These are phyloP conservation scores for Globisporangium parvum DNA, from an alignment of 352 stramenopile species.

Conservation along the genomic window DNA sequence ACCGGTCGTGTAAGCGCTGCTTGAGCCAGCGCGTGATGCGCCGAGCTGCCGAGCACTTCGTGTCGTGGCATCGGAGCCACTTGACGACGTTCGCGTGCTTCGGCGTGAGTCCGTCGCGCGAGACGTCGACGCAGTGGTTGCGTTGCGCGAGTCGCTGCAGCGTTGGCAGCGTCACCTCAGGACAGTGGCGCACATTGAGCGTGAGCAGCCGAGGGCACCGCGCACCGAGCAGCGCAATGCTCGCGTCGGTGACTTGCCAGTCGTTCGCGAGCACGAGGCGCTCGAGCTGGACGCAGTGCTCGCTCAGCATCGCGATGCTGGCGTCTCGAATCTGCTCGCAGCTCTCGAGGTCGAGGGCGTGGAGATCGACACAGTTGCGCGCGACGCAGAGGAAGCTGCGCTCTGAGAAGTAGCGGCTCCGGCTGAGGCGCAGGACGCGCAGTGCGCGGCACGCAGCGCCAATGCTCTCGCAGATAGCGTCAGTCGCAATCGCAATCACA, in stretches of 20 bases:
- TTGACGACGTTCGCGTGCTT: constrained; percentile 41
- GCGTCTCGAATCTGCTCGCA: constrained; percentile 65
- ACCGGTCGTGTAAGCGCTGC: constrained; percentile 19
- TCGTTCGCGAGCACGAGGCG: constrained; percentile 58
- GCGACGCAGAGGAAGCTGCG: constrained; percentile 46
- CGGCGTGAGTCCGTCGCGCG: constrained; percentile 34
- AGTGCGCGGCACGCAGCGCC: constrained; percentile 27
- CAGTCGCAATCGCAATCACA: constrained; percentile 51
- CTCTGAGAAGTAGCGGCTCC: constrained; percentile 68
- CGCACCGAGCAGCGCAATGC: constrained; percentile 19
- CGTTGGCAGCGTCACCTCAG: constrained; percentile 42
- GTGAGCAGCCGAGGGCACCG: constrained; percentile 25
- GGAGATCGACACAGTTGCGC: constrained; percentile 25
- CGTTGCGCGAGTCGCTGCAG: constrained; percentile 30
- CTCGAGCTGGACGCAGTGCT: constrained; percentile 35
- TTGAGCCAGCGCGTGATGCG: constrained; percentile 46
- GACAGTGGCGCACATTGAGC: constrained; percentile 57
- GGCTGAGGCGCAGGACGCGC: constrained; percentile 45
- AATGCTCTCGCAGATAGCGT: constrained; percentile 47
- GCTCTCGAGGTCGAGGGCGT: constrained; percentile 55
- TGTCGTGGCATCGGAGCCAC: constrained; percentile 31
- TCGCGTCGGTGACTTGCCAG: constrained; percentile 61
- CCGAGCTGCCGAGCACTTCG: constrained; percentile 22
- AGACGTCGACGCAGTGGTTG: constrained; percentile 33
- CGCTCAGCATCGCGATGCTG: constrained; percentile 25